Percentiles rank a stretch among this genome's conserved stretches.
These are phyloP conservation scores for Trypanosoma grayi DNA, from an alignment of 208 protist species.

Conservation along the genomic window DNA sequence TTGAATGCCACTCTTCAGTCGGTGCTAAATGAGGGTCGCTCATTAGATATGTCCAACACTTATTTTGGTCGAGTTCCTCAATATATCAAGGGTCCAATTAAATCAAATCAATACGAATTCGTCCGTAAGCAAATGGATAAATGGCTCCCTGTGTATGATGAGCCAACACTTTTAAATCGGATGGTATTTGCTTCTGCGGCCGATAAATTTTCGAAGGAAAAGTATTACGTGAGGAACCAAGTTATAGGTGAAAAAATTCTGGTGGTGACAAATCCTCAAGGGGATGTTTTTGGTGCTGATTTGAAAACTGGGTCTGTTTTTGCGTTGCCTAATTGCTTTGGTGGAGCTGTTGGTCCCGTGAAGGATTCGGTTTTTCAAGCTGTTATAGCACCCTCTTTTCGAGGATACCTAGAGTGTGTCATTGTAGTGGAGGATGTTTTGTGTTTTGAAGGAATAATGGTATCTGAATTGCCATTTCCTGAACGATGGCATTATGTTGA, in stretches of 20 bases:
- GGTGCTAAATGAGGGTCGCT: slow-evolving; percentile 27
- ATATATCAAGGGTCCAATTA: slow-evolving; percentile 33
- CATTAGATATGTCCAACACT: slow-evolving; percentile 39
- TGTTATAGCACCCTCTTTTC: slow-evolving; percentile 52
- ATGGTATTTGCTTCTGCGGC: slow-evolving; percentile 61
- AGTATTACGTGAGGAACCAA: slow-evolving; percentile 46
- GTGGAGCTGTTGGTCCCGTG: slow-evolving; percentile 21
- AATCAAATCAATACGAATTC: slow-evolving; percentile 20
- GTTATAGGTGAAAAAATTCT: slow-evolving; percentile 44
- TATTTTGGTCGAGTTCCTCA: slow-evolving; percentile 49
- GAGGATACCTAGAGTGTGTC: slow-evolving; percentile 51
- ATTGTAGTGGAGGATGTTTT: slow-evolving; percentile 80
- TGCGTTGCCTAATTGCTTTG: slow-evolving; percentile 61
- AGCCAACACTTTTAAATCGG: slow-evolving; percentile 47
- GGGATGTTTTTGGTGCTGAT: slow-evolving; percentile 67
- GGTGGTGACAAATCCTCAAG: slow-evolving; percentile 46
- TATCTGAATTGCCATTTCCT: slow-evolving; percentile 44
- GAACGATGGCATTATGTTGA: slow-evolving; percentile 60
- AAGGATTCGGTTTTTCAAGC: slow-evolving; percentile 60
- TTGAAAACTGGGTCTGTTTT: slow-evolving; percentile 50
- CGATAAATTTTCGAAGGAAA: slow-evolving; percentile 48
- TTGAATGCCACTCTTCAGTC: slow-evolving; percentile 37
- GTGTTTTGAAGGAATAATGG: slow-evolving; percentile 56
- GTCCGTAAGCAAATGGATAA: slow-evolving; percentile 34
- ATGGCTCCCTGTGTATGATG: slow-evolving; percentile 18